Conservation (phyloP, 1,284 basidiomycete genomes). For the Microbotryomycetes sp. region DNA sequence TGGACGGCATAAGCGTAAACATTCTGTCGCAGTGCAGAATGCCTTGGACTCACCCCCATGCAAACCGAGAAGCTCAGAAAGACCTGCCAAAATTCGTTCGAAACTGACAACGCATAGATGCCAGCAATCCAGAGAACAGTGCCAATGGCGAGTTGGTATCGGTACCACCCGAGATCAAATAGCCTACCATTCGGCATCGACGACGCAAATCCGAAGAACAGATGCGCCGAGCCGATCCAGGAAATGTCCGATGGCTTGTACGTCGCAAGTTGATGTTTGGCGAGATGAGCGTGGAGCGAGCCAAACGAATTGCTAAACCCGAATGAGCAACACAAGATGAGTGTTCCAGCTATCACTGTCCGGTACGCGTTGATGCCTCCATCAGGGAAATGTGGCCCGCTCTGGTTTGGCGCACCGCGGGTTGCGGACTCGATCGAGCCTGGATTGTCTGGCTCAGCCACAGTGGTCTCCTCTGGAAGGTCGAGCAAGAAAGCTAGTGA, state of each 20-base stretch:
- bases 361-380: neutral
- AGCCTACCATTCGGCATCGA: neutral
- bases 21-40: neutral
- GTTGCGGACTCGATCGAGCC: too few relatives aligned
- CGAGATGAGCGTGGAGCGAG: neutral
- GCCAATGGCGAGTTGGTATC: neutral
- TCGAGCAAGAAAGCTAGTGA: too few relatives aligned
- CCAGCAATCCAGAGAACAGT: neutral
- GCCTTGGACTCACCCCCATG: neutral
- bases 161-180: neutral
- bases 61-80: neutral
- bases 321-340: neutral
- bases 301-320: neutral
- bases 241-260: neutral
- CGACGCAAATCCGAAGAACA: neutral
- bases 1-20: slow-evolving; percentile 6
- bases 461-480: too few relatives aligned
- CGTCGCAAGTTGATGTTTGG: neutral
- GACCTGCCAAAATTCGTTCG: neutral
- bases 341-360: neutral
- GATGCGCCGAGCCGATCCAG: neutral
- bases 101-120: neutral
- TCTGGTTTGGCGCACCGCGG: too few relatives aligned
- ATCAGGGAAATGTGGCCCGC: neutral
- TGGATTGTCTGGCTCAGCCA: too few relatives aligned